A percentile compares a stretch with the other conserved stretches of the same genome.
Conservation (phyloP, 495 filamentous ascomycete species). For the Ramalina intermedia region DNA sequence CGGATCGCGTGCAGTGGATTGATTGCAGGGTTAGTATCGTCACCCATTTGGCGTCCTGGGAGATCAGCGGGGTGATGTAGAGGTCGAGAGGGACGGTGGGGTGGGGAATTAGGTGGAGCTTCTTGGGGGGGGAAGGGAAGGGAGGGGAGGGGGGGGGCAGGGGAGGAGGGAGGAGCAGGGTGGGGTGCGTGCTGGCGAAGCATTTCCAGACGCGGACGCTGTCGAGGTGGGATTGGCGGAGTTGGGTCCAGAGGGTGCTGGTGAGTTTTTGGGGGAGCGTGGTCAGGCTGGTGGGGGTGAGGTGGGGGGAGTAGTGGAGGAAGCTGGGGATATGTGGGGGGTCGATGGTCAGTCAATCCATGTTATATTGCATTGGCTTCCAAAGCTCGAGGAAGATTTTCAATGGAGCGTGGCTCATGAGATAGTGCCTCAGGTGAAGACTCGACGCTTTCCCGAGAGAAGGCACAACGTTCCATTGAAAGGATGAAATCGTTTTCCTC, state of each 20-base stretch:
- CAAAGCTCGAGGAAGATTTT: too few relatives aligned
- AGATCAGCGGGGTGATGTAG: slow-evolving; percentile 10
- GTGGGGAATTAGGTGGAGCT: slow-evolving; percentile 4
- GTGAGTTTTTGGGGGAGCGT: slow-evolving; percentile 12
- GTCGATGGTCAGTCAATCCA: too few relatives aligned
- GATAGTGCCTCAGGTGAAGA: too few relatives aligned
- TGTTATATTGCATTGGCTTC: too few relatives aligned
- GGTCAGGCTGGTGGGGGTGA: slow-evolving; percentile 14
- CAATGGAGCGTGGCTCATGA: too few relatives aligned
- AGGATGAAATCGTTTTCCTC: too few relatives aligned
- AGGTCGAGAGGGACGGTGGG: slow-evolving; percentile 8
- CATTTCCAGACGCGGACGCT: slow-evolving; percentile 17
- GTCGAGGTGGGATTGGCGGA: slow-evolving; percentile 5
- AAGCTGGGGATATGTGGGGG: background rate
- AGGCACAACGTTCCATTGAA: too few relatives aligned
- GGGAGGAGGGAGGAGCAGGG: background rate
- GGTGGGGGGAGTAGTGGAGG: slow-evolving; percentile 3
- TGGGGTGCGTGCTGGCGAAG: slow-evolving; percentile 13
- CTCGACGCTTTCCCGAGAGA: too few relatives aligned
- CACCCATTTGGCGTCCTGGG: slow-evolving; percentile 11
- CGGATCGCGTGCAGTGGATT: slow-evolving; percentile 7
- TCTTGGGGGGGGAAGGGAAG: slow-evolving; percentile 5
- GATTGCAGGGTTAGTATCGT: slow-evolving; percentile 16
- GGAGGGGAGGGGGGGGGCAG: slow-evolving; percentile 3
- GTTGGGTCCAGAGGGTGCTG: slow-evolving; percentile 11